A percentile compares a stretch with the other conserved stretches of the same genome.
phyloP scores from a whole-genome alignment of 1,139 yeast species.

The Kazachstania sp. region DNA sequence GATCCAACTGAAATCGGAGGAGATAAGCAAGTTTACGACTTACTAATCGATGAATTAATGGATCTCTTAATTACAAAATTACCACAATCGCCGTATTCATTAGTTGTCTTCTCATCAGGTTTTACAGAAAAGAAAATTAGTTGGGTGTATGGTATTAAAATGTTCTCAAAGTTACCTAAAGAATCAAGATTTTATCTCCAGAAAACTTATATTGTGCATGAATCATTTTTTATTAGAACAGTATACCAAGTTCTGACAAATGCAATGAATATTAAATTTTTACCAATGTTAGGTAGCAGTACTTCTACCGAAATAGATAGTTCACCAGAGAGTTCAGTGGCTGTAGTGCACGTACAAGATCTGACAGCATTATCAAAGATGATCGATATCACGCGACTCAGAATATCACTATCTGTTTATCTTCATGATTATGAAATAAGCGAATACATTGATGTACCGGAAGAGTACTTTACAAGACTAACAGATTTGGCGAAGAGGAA shows the following conservation, averaged over 20 bases:
- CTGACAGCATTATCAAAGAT: constrained; percentile 54
- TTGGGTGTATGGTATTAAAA: constrained; percentile 75
- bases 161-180: constrained; percentile 58
- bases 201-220: constrained; percentile 77
- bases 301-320: constrained; percentile 7
- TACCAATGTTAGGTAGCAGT: constrained; percentile 13
- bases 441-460: constrained; percentile 32
- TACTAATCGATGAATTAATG: constrained; percentile 35
- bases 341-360: constrained; percentile 30
- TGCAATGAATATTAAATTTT: constrained; percentile 42
- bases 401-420: constrained; percentile 71
- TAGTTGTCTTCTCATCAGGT: constrained; percentile 74
- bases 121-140: constrained; percentile 45
- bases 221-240: constrained; percentile 81
- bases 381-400: constrained; percentile 66
- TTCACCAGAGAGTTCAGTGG: constrained; percentile 12
- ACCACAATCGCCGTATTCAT: constrained; percentile 52
- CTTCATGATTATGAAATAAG: constrained; percentile 39
- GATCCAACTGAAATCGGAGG: constrained; percentile 32
- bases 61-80: constrained; percentile 32
- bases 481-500: constrained; percentile 29
- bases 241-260: constrained; percentile 66
- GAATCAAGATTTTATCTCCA: constrained; percentile 46
- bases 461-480: constrained; percentile 23
- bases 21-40: constrained; percentile 33